Base-by-base conservation (phyloP, 768 basidiomycete species). In the Fibroporia radiculosa region DNA sequence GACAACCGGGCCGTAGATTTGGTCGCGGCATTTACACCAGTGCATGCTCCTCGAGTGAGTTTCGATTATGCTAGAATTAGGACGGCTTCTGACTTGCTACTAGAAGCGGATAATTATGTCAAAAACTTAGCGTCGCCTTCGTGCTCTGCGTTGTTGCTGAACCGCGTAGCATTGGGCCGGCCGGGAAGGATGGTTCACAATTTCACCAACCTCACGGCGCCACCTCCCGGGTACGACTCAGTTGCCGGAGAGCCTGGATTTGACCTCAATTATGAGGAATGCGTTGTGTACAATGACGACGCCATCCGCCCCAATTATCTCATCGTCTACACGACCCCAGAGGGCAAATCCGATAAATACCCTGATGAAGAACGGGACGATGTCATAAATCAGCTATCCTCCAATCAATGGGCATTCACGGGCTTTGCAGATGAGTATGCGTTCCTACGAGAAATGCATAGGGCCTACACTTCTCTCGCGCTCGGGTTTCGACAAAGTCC, bases 21-120 rank as follows among this genome's bases (percentile, higher is more conserved):
- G 82, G 82, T n/a, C 68, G 66, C 5, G 82, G 82, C 3, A 82
- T 84, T 33, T 84, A 84, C 56, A 78, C 77, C 1, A 79, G 78
- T 12, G 56, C 73, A 2, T 80, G 79, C 56, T 81, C 81, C 12
- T 82, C 80, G 5, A 84, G 81, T 82, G 52, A 38, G 72, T 63
- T 16, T 34, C n/a, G 16, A 33, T 37, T 16, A 19, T 4, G 27
- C 27, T 23, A 28, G 36, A 22, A 7, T 13, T 20, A 12, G 0
- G 32, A 14, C 45, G 24, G 32, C 4, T 23, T 27, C 26, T 20
- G 23, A 40, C 4, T 33, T 6, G 8, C 19, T 28, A n/a, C 34
- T 50, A 83, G 81, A 83, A 58, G 81, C 82, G 26, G 80, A 84
- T 47, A 81, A 83, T 53, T 84, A 84, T 54, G 61, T 66, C 18